phyloP scores from a whole-genome alignment of 169 alveolate genomes.

The Plasmodium gallinaceum region DNA sequence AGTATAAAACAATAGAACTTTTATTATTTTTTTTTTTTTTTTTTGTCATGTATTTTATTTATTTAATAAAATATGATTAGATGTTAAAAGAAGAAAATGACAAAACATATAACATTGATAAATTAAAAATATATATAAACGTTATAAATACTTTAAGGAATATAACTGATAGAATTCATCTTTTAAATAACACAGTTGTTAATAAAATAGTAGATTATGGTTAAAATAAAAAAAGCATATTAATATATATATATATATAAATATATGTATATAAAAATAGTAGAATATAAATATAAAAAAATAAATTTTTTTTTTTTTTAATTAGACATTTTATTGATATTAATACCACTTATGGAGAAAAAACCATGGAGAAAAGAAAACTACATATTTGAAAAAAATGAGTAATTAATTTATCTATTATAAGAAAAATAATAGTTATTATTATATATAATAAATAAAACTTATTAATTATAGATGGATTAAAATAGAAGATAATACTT shows the following conservation, averaged over 20 bases:
- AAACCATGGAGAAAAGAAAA: conserved; percentile 62
- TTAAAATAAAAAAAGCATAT: conserved; percentile 18
- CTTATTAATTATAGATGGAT: conserved; percentile 37
- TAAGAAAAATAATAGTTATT: neutral
- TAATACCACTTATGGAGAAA: conserved; percentile 67
- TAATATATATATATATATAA: conserved; percentile 5
- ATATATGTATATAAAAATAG: neutral
- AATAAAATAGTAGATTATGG: conserved; percentile 74
- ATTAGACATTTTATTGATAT: conserved; percentile 58
- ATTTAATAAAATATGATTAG: neutral
- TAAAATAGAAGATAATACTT: conserved; percentile 30
- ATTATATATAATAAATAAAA: neutral
- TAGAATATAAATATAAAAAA: neutral
- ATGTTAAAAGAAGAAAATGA: conserved; percentile 59
- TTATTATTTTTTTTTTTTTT: neutral
- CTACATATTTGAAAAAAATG: conserved; percentile 62
- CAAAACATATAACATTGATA: conserved; percentile 49
- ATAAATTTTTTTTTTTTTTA: neutral
- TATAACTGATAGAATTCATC: conserved; percentile 60
- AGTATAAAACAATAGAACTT: neutral
- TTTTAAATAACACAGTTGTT: conserved; percentile 57
- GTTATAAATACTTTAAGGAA: conserved; percentile 42
- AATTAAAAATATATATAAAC: conserved; percentile 44
- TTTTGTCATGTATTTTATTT: neutral
- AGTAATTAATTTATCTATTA: conserved; percentile 4